Evolutionary conservation across 306 rosid genomes (phyloP).

Genomic region (Datisca glomerata): DNA sequence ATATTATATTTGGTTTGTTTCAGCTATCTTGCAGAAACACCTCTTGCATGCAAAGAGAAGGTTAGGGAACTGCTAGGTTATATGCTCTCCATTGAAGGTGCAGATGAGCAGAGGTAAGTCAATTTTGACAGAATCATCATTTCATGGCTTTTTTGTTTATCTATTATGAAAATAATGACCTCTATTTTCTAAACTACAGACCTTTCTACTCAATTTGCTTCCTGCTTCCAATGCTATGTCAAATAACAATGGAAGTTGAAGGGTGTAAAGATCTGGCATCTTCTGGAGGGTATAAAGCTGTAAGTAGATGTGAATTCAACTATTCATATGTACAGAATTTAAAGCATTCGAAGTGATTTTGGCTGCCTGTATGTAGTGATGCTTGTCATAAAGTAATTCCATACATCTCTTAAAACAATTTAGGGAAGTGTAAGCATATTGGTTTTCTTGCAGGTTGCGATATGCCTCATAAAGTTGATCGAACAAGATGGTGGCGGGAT

Average conservation of each 20-base stretch:
- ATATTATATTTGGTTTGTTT: conserved; percentile 6
- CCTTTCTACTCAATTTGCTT: conserved; percentile 73
- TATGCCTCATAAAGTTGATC: conserved; percentile 57
- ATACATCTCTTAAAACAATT: no score
- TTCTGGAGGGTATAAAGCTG: conserved; percentile 60
- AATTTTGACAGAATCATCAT: conserved; percentile 12
- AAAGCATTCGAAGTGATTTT: no score
- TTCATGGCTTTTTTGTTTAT: conserved; percentile 2
- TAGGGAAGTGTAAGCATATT: conserved; percentile 5
- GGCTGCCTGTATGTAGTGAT: no score
- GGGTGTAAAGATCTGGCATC: conserved; percentile 61
- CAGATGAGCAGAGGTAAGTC: conserved; percentile 72
- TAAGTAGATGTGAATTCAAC: conserved; percentile 29
- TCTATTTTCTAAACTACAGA: conserved; percentile 34
- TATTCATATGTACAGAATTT: neutral
- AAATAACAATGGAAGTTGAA: conserved; percentile 59
- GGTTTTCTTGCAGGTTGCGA: conserved; percentile 51
- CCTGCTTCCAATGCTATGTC: conserved; percentile 84
- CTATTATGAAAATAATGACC: conserved; percentile 1
- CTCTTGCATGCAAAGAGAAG: conserved; percentile 67
- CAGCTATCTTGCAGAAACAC: conserved; percentile 97
- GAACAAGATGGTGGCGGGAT: conserved; percentile 23
- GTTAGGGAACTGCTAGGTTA: conserved; percentile 59
- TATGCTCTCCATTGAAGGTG: conserved; percentile 77
- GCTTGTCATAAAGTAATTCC: no score